Evolutionary conservation across 108 stramenopile species (phyloP), one percentile per base, ranked within the genome.

Genomic region (Stephanodiscus minutulus): DNA sequence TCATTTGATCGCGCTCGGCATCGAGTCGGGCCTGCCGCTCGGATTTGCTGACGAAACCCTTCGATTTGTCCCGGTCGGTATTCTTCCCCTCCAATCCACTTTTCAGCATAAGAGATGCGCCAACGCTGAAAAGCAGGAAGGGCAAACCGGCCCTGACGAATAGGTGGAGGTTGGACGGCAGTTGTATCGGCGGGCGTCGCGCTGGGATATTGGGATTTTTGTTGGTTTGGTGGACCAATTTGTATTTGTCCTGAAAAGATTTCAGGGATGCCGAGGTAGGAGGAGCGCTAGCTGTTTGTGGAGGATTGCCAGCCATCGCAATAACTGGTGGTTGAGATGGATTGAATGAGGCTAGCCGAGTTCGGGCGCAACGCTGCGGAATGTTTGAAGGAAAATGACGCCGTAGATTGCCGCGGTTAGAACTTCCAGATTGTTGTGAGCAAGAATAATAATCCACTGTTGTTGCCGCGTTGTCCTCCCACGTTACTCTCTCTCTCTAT

Each of bases 1-100:
- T 91, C 94, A 95, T 90, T 54, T 95, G 85, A 63, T 91, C 90
- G 37, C 91, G 87, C 68, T 95, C 94, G 21, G 82, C 66, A 35
- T 91, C 87, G 53, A 95, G 57, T 21, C 86, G 47, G 9, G 88
- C 87, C 74, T 95, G 94, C 35, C 94, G 85, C 48, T 92, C 85
- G 11, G 90, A 88, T 84, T 86, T 84, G 74, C 86, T 87, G 10
- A 88, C 67, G 47, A 85, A 48, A 52, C 94, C 91, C 68, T 89
- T 88, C 41, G 85, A 86, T 21, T 81, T 82, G 48, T 91, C 94
- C n/a, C 82, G 67, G 69, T 95, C 94, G 25, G 82, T 82, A 47
- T 88, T 88, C 64, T 91, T 95, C n/a, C 94, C 94, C 33, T 92
- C 91, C 18, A 95, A 64, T 0, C 86, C 91, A 66, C 81, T 88